Percentiles rank a stretch among this genome's conserved stretches.
phyloP scores from a whole-genome alignment of 1,284 basidiomycete genomes.

The Trichosporon faecale region DNA sequence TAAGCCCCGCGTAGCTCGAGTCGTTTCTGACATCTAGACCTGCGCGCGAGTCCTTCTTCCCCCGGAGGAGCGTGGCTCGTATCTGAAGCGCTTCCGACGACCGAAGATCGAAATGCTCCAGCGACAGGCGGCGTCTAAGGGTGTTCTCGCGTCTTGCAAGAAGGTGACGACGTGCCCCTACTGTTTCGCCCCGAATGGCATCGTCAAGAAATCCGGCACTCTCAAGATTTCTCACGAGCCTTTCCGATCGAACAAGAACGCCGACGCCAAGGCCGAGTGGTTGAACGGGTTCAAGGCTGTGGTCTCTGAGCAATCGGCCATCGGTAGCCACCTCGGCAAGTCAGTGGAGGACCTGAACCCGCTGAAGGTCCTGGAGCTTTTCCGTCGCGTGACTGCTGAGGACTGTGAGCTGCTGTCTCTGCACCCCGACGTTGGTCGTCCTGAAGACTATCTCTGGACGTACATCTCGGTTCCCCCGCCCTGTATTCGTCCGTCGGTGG shows the following conservation, averaged over 20 bases:
- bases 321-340: constrained; percentile 80
- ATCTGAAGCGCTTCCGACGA: constrained; percentile 82
- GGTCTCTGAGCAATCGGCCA: constrained; percentile 80
- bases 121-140: constrained; percentile 77
- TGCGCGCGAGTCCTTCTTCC: constrained; percentile 92
- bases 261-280: constrained; percentile 83
- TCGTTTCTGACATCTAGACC: constrained; percentile 58
- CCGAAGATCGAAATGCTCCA: constrained; percentile 92
- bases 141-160: constrained; percentile 82
- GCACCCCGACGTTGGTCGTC: constrained; percentile 82
- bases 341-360: constrained; percentile 94
- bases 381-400: constrained; percentile 90
- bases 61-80: constrained; percentile 78
- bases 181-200: constrained; percentile 88
- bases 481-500: constrained; percentile 94
- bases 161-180: constrained; percentile 92
- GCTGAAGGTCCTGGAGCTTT: constrained; percentile 87
- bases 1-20: constrained; percentile 37
- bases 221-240: constrained; percentile 98
- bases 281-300: constrained; percentile 79
- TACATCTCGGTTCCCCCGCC: constrained; percentile 98
- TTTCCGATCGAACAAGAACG: constrained; percentile 91
- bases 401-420: constrained; percentile 94
- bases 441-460: constrained; percentile 99
- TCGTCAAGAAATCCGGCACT: constrained; percentile 93